phyloP scores from a whole-genome alignment of 2,329 filamentous ascomycete genomes.

The Stachybotrys echinatus region DNA sequence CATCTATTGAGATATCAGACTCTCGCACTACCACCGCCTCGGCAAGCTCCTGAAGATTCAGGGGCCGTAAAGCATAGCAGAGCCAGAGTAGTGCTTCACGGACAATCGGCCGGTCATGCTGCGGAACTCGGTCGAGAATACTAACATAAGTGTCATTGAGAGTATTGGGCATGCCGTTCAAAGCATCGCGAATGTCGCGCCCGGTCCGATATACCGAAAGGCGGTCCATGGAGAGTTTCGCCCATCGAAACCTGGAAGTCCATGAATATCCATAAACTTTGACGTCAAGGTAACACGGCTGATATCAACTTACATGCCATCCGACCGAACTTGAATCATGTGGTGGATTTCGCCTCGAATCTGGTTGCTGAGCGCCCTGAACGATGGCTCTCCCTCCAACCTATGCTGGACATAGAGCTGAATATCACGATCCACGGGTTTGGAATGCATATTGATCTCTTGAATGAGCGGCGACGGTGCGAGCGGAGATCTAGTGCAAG shows the following conservation, averaged over 20 bases:
- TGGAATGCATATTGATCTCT: conserved; percentile 10
- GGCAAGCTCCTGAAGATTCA: conserved; percentile 15
- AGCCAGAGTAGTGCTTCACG: conserved; percentile 19
- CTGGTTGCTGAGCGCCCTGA: conserved; percentile 10
- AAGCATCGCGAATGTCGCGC: conserved; percentile 12
- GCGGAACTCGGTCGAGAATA: conserved; percentile 15
- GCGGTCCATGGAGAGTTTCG: conserved; percentile 19
- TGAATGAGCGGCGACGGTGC: conserved; percentile 2
- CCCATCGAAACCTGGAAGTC: conserved; percentile 19
- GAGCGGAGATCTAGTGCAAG: conserved; percentile 11
- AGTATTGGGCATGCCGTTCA: conserved; percentile 14
- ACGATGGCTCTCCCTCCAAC: conserved; percentile 10
- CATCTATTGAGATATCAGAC: conserved; percentile 14
- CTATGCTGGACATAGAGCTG: conserved; percentile 14
- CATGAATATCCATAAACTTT: background rate
- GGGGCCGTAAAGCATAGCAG: conserved; percentile 17
- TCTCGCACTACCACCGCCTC: conserved; percentile 20
- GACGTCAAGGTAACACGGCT: background rate
- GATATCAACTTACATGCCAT: conserved; percentile 15
- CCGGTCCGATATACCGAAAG: conserved; percentile 13
- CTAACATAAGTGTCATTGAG: conserved; percentile 15
- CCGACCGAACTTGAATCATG: conserved; percentile 11
- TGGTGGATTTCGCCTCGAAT: conserved; percentile 14
- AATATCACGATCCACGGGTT: conserved; percentile 15
- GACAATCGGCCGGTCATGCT: conserved; percentile 14